These are phyloP conservation scores for Aspergillus awamori DNA, from an alignment of 2,329 filamentous ascomycete species.

Conservation along the genomic window DNA sequence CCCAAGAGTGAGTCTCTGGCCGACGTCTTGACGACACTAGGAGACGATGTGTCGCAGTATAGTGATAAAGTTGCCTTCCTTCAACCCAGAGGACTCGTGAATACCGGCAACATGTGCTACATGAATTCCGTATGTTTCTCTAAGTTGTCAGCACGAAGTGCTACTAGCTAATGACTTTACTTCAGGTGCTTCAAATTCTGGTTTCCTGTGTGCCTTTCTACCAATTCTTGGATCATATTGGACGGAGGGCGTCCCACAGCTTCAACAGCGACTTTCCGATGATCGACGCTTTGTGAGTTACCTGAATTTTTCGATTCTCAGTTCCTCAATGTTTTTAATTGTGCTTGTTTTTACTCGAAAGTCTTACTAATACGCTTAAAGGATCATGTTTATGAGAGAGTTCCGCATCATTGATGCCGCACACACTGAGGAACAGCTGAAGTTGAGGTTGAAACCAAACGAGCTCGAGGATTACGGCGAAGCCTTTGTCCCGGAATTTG, in stretches of 20 bases:
- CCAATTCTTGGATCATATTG: constrained; percentile 84
- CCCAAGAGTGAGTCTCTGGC: constrained; percentile 66
- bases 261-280: constrained; percentile 95
- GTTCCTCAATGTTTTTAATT: background rate
- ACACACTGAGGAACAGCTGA: constrained; percentile 71
- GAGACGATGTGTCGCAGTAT: constrained; percentile 61
- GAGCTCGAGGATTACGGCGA: constrained; percentile 91
- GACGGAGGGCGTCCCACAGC: constrained; percentile 80
- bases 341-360: background rate
- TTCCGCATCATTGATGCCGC: constrained; percentile 86
- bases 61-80: constrained; percentile 74
- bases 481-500: constrained; percentile 87
- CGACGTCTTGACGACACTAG: constrained; percentile 75
- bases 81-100: constrained; percentile 89
- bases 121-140: constrained; percentile 87
- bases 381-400: constrained; percentile 95
- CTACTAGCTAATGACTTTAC: constrained; percentile 36
- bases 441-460: constrained; percentile 72
- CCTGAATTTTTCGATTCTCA: background rate
- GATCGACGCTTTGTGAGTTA: constrained; percentile 83
- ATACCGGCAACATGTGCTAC: constrained; percentile 99
- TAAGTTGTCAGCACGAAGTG: constrained; percentile 6
- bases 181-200: constrained; percentile 88
- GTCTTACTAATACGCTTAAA: constrained; percentile 38
- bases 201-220: constrained; percentile 94